phyloP scores from a whole-genome alignment of 129 eudicot genomes.

The Escallonia rubra region DNA sequence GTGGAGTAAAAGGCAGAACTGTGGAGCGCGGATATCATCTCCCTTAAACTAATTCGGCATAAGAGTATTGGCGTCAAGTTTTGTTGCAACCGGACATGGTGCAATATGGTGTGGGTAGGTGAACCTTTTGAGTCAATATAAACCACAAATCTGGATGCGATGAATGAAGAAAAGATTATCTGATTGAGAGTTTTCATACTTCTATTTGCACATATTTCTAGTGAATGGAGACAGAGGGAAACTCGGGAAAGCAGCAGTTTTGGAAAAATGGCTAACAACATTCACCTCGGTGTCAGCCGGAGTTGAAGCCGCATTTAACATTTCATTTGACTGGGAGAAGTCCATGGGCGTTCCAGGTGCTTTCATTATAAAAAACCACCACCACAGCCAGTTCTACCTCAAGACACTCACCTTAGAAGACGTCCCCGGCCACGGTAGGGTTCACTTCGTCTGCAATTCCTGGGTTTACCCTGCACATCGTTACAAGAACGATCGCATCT shows the following conservation, averaged over 20 bases:
- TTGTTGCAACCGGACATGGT: no score
- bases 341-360: constrained; percentile 28
- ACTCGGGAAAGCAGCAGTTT: constrained; percentile 10
- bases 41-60: no score
- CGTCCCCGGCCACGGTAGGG: constrained; percentile 20
- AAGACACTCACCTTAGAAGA: constrained; percentile 24
- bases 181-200: no score
- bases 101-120: no score
- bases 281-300: constrained; percentile 1
- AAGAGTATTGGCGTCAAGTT: no score
- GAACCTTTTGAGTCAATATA: no score
- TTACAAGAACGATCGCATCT: constrained; percentile 20
- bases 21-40: no score
- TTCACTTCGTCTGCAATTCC: constrained; percentile 31
- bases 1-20: no score
- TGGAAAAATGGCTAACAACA: constrained; percentile 11
- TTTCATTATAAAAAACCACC: constrained; percentile 13
- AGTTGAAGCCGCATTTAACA: constrained; percentile 11
- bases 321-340: constrained; percentile 24
- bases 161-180: no score
- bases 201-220: background rate
- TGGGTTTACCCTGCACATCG: constrained; percentile 31
- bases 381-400: constrained; percentile 28
- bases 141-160: no score
- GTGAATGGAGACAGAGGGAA: constrained; percentile 13